phyloP scores from a whole-genome alignment of 2,329 filamentous ascomycete genomes.

The Apiospora aurea region DNA sequence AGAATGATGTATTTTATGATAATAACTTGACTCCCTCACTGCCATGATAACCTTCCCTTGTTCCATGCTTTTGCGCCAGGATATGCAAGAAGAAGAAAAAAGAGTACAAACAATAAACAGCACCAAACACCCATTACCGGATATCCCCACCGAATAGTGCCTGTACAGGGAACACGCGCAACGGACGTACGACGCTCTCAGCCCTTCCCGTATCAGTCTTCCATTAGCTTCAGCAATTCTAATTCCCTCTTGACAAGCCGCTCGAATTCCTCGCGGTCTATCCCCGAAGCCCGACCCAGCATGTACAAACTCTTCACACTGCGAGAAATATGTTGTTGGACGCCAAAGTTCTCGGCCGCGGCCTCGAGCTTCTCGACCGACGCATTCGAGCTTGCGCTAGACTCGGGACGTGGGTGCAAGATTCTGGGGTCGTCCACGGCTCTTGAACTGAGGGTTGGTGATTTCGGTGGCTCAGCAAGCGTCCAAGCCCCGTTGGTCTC shows the following conservation, averaged over 20 bases:
- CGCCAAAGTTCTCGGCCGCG: slow-evolving; percentile 65
- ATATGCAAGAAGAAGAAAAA: slow-evolving; percentile 8
- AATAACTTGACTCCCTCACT: slow-evolving; percentile 10
- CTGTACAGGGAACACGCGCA: background rate
- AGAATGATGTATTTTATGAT: background rate
- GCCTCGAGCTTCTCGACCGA: slow-evolving; percentile 70
- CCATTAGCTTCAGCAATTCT: slow-evolving; percentile 72
- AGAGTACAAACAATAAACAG: background rate
- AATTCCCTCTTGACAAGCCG: slow-evolving; percentile 74
- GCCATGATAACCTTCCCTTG: slow-evolving; percentile 3
- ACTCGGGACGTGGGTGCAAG: slow-evolving; percentile 60
- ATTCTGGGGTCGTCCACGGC: slow-evolving; percentile 49
- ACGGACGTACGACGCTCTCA: background rate
- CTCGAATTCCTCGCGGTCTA: slow-evolving; percentile 78
- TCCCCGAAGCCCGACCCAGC: slow-evolving; percentile 73
- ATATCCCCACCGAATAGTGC: slow-evolving; percentile 3
- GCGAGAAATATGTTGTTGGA: slow-evolving; percentile 80
- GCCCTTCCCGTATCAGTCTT: slow-evolving; percentile 49
- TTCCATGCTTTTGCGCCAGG: slow-evolving; percentile 1
- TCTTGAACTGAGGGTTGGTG: slow-evolving; percentile 45
- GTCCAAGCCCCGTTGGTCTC: slow-evolving; percentile 52
- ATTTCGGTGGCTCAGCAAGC: slow-evolving; percentile 51
- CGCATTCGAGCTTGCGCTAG: slow-evolving; percentile 63
- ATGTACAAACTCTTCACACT: slow-evolving; percentile 80
- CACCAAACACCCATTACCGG: background rate